phyloP scores from a whole-genome alignment of 805 yeast species.

The Candida odintsovae region DNA sequence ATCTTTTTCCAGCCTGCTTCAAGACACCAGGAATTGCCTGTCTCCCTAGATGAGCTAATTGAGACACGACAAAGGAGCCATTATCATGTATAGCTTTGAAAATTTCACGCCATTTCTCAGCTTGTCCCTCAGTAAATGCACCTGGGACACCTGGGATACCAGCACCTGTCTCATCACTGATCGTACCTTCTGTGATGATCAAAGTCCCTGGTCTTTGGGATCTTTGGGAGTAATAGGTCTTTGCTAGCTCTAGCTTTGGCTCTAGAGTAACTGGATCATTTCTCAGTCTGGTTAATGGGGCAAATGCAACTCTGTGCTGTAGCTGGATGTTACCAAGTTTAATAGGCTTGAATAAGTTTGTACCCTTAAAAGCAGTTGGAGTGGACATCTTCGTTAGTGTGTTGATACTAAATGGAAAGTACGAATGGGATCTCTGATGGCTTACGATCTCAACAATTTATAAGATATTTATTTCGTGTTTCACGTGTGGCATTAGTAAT shows the following conservation, averaged over 20 bases:
- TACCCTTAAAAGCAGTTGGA: background rate
- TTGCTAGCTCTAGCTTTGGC: slow-evolving; percentile 38
- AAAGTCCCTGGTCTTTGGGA: slow-evolving; percentile 52
- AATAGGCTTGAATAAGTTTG: slow-evolving; percentile 32
- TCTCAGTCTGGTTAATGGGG: slow-evolving; percentile 46
- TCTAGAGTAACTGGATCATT: slow-evolving; percentile 26
- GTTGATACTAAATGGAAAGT: background rate
- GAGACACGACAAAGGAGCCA: slow-evolving; percentile 37
- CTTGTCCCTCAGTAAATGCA: slow-evolving; percentile 40
- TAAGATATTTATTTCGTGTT: background rate
- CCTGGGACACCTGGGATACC: slow-evolving; percentile 39
- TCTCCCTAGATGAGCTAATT: slow-evolving; percentile 44
- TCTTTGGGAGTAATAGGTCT: slow-evolving; percentile 48
- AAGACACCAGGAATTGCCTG: slow-evolving; percentile 24
- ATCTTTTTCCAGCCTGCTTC: slow-evolving; percentile 29
- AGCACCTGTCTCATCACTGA: slow-evolving; percentile 33
- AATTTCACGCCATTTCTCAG: slow-evolving; percentile 40
- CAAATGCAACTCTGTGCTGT: slow-evolving; percentile 34
- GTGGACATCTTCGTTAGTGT: background rate
- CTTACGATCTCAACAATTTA: no score
- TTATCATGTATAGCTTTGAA: slow-evolving; percentile 42
- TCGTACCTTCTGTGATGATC: slow-evolving; percentile 52
- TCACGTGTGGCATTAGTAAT: background rate
- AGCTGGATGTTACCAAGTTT: slow-evolving; percentile 29
- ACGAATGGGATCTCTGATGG: no score